These are phyloP conservation scores for Globisporangium heterothallicum DNA, from an alignment of 352 stramenopile species.

Conservation along the genomic window DNA sequence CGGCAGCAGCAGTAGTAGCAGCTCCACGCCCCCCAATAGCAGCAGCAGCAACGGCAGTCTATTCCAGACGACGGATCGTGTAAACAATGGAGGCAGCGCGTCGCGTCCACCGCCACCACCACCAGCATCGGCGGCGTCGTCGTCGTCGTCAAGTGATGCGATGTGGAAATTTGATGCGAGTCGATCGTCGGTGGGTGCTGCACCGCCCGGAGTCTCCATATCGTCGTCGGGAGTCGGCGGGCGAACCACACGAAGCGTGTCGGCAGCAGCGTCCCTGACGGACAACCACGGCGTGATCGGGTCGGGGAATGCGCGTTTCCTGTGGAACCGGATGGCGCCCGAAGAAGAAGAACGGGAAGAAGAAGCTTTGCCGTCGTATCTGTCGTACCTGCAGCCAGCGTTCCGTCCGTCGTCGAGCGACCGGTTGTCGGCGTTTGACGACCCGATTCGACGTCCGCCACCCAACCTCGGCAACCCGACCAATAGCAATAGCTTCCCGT, in stretches of 20 bases:
- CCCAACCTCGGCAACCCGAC: conserved; percentile 7
- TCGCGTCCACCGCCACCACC: no score
- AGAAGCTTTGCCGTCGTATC: conserved; percentile 62
- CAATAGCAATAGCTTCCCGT: background rate
- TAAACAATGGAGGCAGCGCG: no score
- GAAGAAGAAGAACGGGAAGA: conserved; percentile 70
- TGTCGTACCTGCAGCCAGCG: conserved; percentile 57
- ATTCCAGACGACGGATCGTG: no score
- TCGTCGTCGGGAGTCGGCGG: background rate
- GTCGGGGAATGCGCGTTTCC: conserved; percentile 27
- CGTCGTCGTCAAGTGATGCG: background rate
- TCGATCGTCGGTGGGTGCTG: background rate
- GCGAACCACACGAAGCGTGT: no score
- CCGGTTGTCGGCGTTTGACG: conserved; percentile 3
- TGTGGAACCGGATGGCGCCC: conserved; percentile 61
- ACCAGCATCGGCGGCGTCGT: no score
- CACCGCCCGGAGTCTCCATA: background rate
- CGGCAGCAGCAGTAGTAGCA: background rate
- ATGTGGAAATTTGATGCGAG: conserved; percentile 12
- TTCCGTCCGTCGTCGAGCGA: conserved; percentile 22
- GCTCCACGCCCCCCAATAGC: background rate
- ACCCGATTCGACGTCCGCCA: conserved; percentile 8
- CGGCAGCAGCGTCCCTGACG: no score
- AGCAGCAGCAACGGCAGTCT: background rate
- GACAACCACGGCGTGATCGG: conserved; percentile 34